Evolutionary conservation across 768 basidiomycete genomes (phyloP).

Genomic region (button mushroom (Agaricus bisporus)): DNA sequence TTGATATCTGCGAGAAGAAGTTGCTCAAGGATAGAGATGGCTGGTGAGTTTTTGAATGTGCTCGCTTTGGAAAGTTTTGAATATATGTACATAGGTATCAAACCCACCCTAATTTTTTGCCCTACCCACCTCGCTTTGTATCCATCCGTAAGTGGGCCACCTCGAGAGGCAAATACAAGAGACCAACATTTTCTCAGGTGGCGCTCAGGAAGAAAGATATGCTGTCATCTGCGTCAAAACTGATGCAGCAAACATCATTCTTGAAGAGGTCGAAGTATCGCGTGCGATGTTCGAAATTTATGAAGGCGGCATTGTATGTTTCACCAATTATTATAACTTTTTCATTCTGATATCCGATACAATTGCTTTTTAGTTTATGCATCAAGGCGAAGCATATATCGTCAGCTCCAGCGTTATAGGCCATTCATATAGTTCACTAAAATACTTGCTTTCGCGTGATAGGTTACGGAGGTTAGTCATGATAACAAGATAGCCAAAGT

Average conservation of each 20-base stretch:
- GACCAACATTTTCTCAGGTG: slow-evolving; percentile 28
- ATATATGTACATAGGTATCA: slow-evolving; percentile 55
- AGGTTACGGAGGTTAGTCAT: slow-evolving; percentile 80
- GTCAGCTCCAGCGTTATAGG: slow-evolving; percentile 30
- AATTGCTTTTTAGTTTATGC: slow-evolving; percentile 57
- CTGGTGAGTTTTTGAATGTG: slow-evolving; percentile 43
- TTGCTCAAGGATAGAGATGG: slow-evolving; percentile 71
- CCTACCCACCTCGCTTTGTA: slow-evolving; percentile 67
- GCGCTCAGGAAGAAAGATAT: slow-evolving; percentile 74
- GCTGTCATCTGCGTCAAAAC: slow-evolving; percentile 59
- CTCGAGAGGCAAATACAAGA: background rate
- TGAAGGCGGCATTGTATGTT: slow-evolving; percentile 76
- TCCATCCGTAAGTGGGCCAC: slow-evolving; percentile 46
- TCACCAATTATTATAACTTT: background rate
- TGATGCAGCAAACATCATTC: slow-evolving; percentile 31
- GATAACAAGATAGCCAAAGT: slow-evolving; percentile 70
- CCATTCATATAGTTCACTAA: background rate
- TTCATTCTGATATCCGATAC: background rate
- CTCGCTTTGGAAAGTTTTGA: background rate
- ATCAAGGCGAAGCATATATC: slow-evolving; percentile 79
- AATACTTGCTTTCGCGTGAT: background rate
- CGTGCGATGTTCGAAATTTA: slow-evolving; percentile 85
- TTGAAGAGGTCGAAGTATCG: slow-evolving; percentile 83
- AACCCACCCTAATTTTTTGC: slow-evolving; percentile 71
- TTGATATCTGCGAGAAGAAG: slow-evolving; percentile 52